Percentiles rank a stretch among this genome's conserved stretches.
phyloP scores from a whole-genome alignment of 2,329 filamentous ascomycete genomes.

The Microcyclosporella mali region DNA sequence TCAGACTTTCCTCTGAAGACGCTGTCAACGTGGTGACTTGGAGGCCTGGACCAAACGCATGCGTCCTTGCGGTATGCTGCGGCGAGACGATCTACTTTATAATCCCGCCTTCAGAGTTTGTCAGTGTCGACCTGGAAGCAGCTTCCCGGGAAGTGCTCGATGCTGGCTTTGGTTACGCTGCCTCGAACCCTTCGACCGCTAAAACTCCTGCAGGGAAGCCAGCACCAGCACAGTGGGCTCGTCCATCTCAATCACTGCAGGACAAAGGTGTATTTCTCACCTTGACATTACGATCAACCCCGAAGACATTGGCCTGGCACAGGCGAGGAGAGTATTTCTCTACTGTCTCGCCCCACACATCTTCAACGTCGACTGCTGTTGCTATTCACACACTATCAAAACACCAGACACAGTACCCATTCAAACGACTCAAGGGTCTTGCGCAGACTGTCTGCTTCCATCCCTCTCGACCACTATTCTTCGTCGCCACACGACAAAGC shows the following conservation, averaged over 20 bases:
- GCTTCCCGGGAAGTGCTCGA: conserved; percentile 71
- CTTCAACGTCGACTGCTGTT: conserved; percentile 62
- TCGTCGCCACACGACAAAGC: conserved; percentile 88
- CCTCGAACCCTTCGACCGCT: conserved; percentile 51
- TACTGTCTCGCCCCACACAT: conserved; percentile 76
- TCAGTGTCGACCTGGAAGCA: conserved; percentile 51
- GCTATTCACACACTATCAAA: conserved; percentile 93
- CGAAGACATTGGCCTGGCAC: conserved; percentile 92
- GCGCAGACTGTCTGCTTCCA: conserved; percentile 93
- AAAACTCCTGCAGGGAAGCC: conserved; percentile 57
- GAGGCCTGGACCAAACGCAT: conserved; percentile 75
- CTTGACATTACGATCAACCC: conserved; percentile 58
- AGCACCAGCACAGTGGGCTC: conserved; percentile 72
- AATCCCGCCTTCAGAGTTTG: conserved; percentile 46
- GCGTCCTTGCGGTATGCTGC: conserved; percentile 74
- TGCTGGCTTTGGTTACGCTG: conserved; percentile 89
- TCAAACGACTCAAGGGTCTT: conserved; percentile 67
- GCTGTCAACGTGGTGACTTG: conserved; percentile 82
- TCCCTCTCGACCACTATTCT: conserved; percentile 85
- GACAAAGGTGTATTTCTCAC: conserved; percentile 74
- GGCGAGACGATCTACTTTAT: conserved; percentile 83
- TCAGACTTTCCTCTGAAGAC: conserved; percentile 67
- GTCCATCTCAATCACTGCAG: conserved; percentile 67
- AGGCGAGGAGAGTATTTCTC: conserved; percentile 89
- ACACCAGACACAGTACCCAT: conserved; percentile 90